A percentile compares a stretch with the other conserved stretches of the same genome.
phyloP scores from a whole-genome alignment of 176 grass and related monocot species.

The Oryza longistaminata region DNA sequence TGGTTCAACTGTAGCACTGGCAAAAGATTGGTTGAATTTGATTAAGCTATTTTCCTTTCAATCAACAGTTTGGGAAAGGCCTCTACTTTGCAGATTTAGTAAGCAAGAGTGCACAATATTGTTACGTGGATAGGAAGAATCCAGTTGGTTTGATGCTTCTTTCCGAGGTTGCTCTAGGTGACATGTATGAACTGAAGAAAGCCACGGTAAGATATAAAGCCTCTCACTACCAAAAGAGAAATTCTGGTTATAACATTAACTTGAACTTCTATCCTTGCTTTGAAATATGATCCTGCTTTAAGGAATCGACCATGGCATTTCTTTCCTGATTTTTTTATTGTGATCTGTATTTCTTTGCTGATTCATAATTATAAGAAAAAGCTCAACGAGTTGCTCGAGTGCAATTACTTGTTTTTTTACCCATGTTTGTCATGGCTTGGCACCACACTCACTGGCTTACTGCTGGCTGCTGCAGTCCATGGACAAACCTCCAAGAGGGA shows the following conservation, averaged over 20 bases:
- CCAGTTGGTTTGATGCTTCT: slow-evolving; percentile 93
- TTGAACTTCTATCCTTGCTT: background rate
- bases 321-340: background rate
- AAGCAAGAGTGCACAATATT: slow-evolving; percentile 98
- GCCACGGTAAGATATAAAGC: slow-evolving; percentile 85
- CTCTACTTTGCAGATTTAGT: slow-evolving; percentile 93
- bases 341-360: background rate
- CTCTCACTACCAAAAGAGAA: slow-evolving; percentile 2
- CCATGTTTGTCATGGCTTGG: background rate
- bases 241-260: slow-evolving; percentile 5
- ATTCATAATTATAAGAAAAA: background rate
- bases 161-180: slow-evolving; percentile 95
- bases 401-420: background rate
- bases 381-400: background rate
- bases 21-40: slow-evolving; percentile 23
- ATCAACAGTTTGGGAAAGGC: slow-evolving; percentile 91
- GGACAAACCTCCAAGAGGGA: slow-evolving; percentile 88
- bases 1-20: background rate
- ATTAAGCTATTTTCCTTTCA: slow-evolving; percentile 23
- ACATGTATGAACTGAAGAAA: slow-evolving; percentile 84
- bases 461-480: slow-evolving; percentile 56
- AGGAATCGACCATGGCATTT: background rate
- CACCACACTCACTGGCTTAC: slow-evolving; percentile 13
- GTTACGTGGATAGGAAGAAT: slow-evolving; percentile 74
- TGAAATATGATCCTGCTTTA: slow-evolving; percentile 12